Evolutionary conservation across 2,329 filamentous ascomycete genomes (phyloP), one percentile per base, ranked within the genome.

Genomic region (Fusarium dlaminii): DNA sequence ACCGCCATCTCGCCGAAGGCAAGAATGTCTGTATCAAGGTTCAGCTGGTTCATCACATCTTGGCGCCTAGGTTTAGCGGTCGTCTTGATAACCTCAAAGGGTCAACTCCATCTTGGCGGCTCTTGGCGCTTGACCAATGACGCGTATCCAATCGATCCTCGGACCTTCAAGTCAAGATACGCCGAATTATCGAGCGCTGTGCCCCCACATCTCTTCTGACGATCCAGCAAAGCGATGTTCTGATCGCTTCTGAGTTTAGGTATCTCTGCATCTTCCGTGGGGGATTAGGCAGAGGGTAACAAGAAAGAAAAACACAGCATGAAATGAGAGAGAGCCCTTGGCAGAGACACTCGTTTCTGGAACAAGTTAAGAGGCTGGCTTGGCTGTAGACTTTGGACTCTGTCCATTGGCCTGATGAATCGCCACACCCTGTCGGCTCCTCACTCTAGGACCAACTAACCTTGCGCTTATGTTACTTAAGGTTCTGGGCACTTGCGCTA

Each of bases 381-480:
- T 72, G 68, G 62, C 66, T 54, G 39, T 30, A 37, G 52, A 57
- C 52, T 60, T 54, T 60, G 59, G 32, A 18, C 22, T 42, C 24
- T 34, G 29, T 48, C 60, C 8, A 74, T 74, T 74, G 72, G 72
- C 12, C 12, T 45, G 20, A 27, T 45, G 49, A 63, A 60, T 74
- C 32, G 36, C 27, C 55, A 43, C 67, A 51, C 42, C 68, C 52
- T 39, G n/a, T 42, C 56, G 43, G 51, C 55, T 49, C 56, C 71
- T 71, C 56, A 61, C 57, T 40, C 32, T 45, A 45, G 55, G 42
- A 36, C 37, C 34, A 62, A 36, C 67, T 60, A 66, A 74, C 68
- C 71, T 74, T 74, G 67, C 63, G 72, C 64, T 74, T 75, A 68
- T 77, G 59, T 68, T 65, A 43, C 56, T 69, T 72, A 75, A 78